A percentile compares a stretch with the other conserved stretches of the same genome.
Evolutionary conservation across 441 rosid genomes (phyloP).

Genomic region (Gossypium laxum): DNA sequence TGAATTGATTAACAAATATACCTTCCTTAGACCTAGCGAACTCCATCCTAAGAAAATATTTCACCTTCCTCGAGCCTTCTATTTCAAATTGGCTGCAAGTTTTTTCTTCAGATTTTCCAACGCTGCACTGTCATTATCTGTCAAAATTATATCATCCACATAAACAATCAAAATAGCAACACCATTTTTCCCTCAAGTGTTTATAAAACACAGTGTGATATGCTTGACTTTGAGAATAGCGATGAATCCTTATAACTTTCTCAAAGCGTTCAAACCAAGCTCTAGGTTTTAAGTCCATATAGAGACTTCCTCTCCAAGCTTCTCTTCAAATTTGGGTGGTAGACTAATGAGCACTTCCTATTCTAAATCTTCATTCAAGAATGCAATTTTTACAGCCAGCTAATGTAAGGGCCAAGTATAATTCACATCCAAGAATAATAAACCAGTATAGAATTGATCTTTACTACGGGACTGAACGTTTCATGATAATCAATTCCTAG

Average conservation of each 20-base stretch:
- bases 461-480: too few species aligned
- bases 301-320: neutral
- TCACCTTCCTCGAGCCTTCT: neutral
- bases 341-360: neutral
- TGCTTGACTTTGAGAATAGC: neutral
- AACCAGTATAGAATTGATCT: too few species aligned
- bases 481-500: too few species aligned
- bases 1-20: neutral
- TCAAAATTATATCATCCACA: neutral
- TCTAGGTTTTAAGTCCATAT: neutral
- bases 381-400: too few species aligned
- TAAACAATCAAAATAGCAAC: neutral
- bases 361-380: too few species aligned
- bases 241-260: neutral
- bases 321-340: neutral
- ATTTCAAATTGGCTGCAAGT: neutral
- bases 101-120: neutral
- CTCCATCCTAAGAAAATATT: neutral
- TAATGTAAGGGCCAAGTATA: too few species aligned
- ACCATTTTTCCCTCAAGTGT: neutral
- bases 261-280: neutral
- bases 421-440: too few species aligned
- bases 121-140: neutral
- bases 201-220: neutral
- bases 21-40: neutral